Evolutionary conservation across 2,329 filamentous ascomycete species (phyloP), one percentile per base, ranked within the genome.

Genomic region (Pseudogymnoascus pannorum): DNA sequence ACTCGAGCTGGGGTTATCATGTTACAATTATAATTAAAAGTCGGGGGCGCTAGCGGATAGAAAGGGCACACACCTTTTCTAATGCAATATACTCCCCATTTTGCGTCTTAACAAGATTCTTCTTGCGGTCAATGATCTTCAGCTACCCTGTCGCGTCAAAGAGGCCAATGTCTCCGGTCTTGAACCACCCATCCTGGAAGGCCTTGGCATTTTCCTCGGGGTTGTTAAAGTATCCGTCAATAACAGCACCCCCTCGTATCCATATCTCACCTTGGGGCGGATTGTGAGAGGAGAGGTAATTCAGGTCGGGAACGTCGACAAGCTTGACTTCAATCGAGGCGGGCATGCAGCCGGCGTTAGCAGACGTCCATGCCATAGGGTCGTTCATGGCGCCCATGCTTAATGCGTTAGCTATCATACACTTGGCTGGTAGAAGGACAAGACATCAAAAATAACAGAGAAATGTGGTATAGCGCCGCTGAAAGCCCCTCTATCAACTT

Each of bases 11-110:
- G 8, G n/a, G 35, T 38, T 38, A 38, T 38, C 7, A 4, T 16
- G n/a, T 38, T 83, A 38, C 14, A 38, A 38, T 16, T 12, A 38
- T n/a, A n/a, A n/a, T n/a, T n/a, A n/a, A n/a, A n/a, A n/a, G n/a
- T n/a, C n/a, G n/a, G n/a, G n/a, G n/a, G n/a, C n/a, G n/a, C 4
- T 3, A 38, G 5, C 35, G n/a, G 14, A n/a, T 18, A 9, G n/a
- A 3, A 38, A 38, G n/a, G 35, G n/a, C 2, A 3, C 35, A 16
- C n/a, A 8, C 35, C 35, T 38, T 97, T 79, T 97, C 93, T 3
- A 99, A 83, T 20, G 93, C 94, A 73, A 97, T 95, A 76, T 97
- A 97, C 80, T 97, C 93, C 68, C 93, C 93, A 64, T 92, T 92
- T 66, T 91, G 84, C 65, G 94, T 92, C 86, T 97, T 97, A 75